phyloP scores from a whole-genome alignment of 257 asterid genomes.

The Anisodus tanguticus region DNA sequence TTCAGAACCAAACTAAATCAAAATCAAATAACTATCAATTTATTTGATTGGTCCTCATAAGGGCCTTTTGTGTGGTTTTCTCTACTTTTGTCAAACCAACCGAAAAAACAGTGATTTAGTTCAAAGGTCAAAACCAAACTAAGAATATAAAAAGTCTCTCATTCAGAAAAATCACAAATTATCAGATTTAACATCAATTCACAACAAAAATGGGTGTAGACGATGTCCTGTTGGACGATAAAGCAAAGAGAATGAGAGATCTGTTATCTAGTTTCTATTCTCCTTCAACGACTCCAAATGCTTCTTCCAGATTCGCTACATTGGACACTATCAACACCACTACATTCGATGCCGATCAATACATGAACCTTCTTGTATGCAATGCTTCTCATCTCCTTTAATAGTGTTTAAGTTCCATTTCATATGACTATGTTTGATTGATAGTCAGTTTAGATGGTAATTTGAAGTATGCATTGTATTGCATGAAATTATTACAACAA shows the following conservation, averaged over 20 bases:
- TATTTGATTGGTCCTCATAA: too few species aligned
- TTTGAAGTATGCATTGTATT: not conserved
- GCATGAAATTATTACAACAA: too few species aligned
- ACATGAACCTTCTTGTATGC: conserved; percentile 93
- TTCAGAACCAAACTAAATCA: too few species aligned
- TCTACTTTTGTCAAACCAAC: too few species aligned
- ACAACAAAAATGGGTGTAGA: conserved; percentile 60
- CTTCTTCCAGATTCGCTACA: conserved; percentile 89
- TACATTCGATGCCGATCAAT: conserved; percentile 87
- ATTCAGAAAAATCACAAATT: not conserved
- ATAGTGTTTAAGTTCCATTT: too few species aligned
- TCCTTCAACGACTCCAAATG: conserved; percentile 42
- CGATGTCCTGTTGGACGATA: conserved; percentile 73
- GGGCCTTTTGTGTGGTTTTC: too few species aligned
- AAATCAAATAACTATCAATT: too few species aligned
- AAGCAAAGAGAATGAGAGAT: conserved; percentile 98
- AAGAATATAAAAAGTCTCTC: not conserved
- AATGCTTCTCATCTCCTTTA: conserved; percentile 13
- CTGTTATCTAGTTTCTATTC: conserved; percentile 94
- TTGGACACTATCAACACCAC: conserved; percentile 90
- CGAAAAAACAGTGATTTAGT: too few species aligned
- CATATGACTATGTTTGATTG: not conserved
- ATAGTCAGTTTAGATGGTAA: not conserved
- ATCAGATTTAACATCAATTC: conserved; percentile 16
- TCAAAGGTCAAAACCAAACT: not conserved